phyloP scores from a whole-genome alignment of 495 filamentous ascomycete genomes.

The Cenococcum geophilum region DNA sequence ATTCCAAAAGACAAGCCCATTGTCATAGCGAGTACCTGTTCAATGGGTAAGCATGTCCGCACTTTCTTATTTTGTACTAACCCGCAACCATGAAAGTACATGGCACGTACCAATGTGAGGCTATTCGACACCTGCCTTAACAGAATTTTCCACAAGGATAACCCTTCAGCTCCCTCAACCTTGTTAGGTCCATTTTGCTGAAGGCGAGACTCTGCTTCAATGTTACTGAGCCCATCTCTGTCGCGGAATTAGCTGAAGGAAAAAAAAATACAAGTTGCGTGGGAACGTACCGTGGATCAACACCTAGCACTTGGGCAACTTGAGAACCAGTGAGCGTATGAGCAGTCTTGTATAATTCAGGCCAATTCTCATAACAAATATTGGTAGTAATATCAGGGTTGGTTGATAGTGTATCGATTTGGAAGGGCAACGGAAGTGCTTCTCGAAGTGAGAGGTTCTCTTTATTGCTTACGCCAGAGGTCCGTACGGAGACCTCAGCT shows the following conservation, averaged over 20 bases:
- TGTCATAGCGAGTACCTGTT: slow-evolving; percentile 29
- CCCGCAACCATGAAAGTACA: slow-evolving; percentile 2
- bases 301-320: slow-evolving; percentile 24
- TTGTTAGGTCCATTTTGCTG: slow-evolving; percentile 29
- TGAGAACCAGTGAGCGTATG: slow-evolving; percentile 27
- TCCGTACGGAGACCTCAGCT: too few species aligned
- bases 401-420: slow-evolving; percentile 6
- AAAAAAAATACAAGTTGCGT: neutral
- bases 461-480: too few species aligned
- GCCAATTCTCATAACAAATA: neutral
- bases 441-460: too few species aligned
- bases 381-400: neutral
- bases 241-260: slow-evolving; percentile 5
- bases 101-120: slow-evolving; percentile 23
- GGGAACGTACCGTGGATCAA: slow-evolving; percentile 16
- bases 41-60: neutral
- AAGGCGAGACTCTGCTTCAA: slow-evolving; percentile 30
- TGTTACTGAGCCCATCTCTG: slow-evolving; percentile 25
- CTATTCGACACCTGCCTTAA: slow-evolving; percentile 33
- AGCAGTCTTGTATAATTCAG: neutral
- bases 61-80: neutral
- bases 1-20: slow-evolving; percentile 30
- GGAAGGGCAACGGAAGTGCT: slow-evolving; percentile 2
- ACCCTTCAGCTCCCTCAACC: slow-evolving; percentile 33
- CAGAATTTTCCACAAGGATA: slow-evolving; percentile 34